phyloP scores from a whole-genome alignment of 331 rosid genomes.

The Phaseolus coccineus region DNA sequence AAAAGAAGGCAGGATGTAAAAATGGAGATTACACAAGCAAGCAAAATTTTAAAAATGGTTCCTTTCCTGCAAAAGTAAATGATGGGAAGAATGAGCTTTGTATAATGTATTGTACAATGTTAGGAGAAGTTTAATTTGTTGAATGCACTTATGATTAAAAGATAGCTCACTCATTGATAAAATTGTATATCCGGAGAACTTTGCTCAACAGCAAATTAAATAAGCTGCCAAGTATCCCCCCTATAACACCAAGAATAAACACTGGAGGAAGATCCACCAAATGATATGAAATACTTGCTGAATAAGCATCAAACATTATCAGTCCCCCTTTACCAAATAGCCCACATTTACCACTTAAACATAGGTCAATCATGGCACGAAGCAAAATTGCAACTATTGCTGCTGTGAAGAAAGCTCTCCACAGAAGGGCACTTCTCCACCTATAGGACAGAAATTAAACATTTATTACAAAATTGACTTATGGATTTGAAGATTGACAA shows the following conservation, averaged over 20 bases:
- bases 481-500: constrained; percentile 22
- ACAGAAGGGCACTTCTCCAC: constrained; percentile 97
- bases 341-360: constrained; percentile 89
- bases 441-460: constrained; percentile 56
- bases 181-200: constrained; percentile 80
- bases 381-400: constrained; percentile 89
- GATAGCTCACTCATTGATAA: constrained; percentile 75
- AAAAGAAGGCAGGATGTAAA: constrained; percentile 92
- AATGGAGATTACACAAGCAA: constrained; percentile 77
- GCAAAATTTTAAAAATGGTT: constrained; percentile 62
- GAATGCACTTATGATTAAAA: constrained; percentile 18
- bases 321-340: constrained; percentile 96
- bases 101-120: constrained; percentile 20
- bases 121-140: constrained; percentile 22
- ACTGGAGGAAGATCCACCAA: constrained; percentile 79
- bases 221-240: constrained; percentile 90
- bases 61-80: constrained; percentile 74
- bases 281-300: constrained; percentile 75
- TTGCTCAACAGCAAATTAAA: constrained; percentile 70
- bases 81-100: constrained; percentile 38
- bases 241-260: constrained; percentile 73
- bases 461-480: constrained; percentile 10
- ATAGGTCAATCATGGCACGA: constrained; percentile 86
- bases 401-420: constrained; percentile 96
- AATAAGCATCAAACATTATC: constrained; percentile 90